A percentile compares a stretch with the other conserved stretches of the same genome.
These are phyloP conservation scores for Stephania japonica DNA, from an alignment of 164 flowering plant species.

Conservation along the genomic window DNA sequence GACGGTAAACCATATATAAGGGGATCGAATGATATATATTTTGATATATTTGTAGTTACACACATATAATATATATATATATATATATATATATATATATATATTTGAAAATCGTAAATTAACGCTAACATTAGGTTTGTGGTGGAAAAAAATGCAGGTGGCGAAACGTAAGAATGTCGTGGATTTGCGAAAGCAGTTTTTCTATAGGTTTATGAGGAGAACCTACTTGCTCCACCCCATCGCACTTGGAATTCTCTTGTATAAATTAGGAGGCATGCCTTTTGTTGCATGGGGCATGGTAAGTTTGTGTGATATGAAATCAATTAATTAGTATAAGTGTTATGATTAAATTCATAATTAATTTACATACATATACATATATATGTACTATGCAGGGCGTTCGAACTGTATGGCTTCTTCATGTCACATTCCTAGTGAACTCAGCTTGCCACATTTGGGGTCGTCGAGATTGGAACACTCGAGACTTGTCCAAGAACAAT, in stretches of 20 bases:
- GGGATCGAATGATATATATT: too few relatives aligned
- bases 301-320: not conserved
- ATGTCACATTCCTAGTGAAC: conserved; percentile 74
- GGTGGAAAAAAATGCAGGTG: conserved; percentile 36
- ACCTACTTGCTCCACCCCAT: conserved; percentile 61
- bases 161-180: conserved; percentile 57
- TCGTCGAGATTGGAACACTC: conserved; percentile 66
- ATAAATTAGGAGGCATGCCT: conserved; percentile 70
- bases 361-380: too few relatives aligned
- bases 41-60: not conserved
- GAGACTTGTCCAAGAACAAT: conserved; percentile 73
- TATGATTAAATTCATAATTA: too few relatives aligned
- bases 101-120: too few relatives aligned
- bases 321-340: not conserved
- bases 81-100: too few relatives aligned
- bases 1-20: conserved; percentile 24
- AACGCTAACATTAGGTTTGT: not conserved
- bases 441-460: conserved; percentile 95
- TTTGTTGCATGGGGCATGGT: conserved; percentile 71
- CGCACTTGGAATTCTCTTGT: conserved; percentile 50
- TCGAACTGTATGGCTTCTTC: conserved; percentile 60
- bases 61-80: too few relatives aligned
- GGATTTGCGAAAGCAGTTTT: conserved; percentile 67
- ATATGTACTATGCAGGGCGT: conserved; percentile 50
- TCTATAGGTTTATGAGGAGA: conserved; percentile 48